phyloP scores from a whole-genome alignment of 192 early-diverging fungal species.

The Podila epigama region DNA sequence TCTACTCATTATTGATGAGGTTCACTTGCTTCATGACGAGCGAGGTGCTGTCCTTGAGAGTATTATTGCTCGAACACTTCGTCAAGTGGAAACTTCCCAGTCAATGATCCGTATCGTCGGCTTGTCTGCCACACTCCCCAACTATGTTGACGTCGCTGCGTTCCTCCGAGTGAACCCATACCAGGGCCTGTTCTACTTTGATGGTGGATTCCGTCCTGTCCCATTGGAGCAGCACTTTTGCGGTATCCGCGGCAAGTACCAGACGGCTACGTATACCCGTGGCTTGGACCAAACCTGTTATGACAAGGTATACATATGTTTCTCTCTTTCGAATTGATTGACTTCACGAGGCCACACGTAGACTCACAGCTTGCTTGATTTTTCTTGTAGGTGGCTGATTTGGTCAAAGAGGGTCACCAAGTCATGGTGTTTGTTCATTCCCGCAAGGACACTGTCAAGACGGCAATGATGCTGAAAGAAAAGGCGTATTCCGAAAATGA shows the following conservation, averaged over 20 bases:
- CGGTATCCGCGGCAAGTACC: slow-evolving; percentile 88
- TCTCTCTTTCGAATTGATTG: no score
- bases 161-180: slow-evolving; percentile 95
- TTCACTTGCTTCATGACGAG: slow-evolving; percentile 96
- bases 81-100: slow-evolving; percentile 91
- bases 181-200: slow-evolving; percentile 97
- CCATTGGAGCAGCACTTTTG: slow-evolving; percentile 97
- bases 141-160: slow-evolving; percentile 93
- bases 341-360: no score
- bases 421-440: slow-evolving; percentile 99
- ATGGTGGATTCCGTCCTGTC: slow-evolving; percentile 92
- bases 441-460: slow-evolving; percentile 97
- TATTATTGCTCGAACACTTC: slow-evolving; percentile 92
- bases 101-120: slow-evolving; percentile 96
- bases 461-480: slow-evolving; percentile 81
- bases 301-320: slow-evolving; percentile 70
- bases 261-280: slow-evolving; percentile 63
- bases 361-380: slow-evolving; percentile 28
- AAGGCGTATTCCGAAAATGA: slow-evolving; percentile 71
- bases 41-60: slow-evolving; percentile 97
- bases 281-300: slow-evolving; percentile 89
- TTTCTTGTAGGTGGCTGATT: slow-evolving; percentile 53
- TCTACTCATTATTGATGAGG: slow-evolving; percentile 96
- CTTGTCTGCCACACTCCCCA: slow-evolving; percentile 96
- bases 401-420: slow-evolving; percentile 88